Evolutionary conservation across 345 rosid species (phyloP), one percentile per base, ranked within the genome.

Genomic region (Eucalyptus brandiana): DNA sequence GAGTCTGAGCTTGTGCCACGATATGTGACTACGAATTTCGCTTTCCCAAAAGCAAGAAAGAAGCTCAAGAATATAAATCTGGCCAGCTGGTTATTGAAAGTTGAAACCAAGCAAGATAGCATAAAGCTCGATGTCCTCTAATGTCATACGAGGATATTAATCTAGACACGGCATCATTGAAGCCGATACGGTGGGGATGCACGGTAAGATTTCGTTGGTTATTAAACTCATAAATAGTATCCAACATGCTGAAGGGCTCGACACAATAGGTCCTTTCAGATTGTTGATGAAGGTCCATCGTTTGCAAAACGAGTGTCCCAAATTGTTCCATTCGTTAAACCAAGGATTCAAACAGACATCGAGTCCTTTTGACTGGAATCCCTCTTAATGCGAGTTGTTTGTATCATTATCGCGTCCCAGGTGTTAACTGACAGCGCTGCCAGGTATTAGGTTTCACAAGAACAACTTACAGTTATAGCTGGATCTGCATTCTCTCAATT

Each of bases 141-240:
- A 97, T 99, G 80, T 97, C 99, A 51, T 96, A 98, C 91, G 95
- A 95, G 62, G 4, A 97, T 98, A 93, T 98, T 89, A 96, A 98
- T 93, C 87, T 96, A 91, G 99, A 98, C 90, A 86, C 96, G 72
- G 90, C 96, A 87, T 96, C 96, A 24, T 88, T 98, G 90, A 98
- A 94, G 93, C 98, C 99, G 54, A 98, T 98, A 89, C 94, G 93
- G 91, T 98, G 99, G 99, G 97, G 96, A 80, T 96, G 99, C 97
- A 98, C 96, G 99, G 99, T 96, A 94, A 94, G 86, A 44, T 87
- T 65, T 80, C 24, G 56, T 88, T 58, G 58, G 34, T 89, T 86
- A 86, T 42, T 23, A 87, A 86, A 87, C 87, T 89, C 80, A 90
- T 89, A 87, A 90, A 89, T 76, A 80, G 69, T 89, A 81, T 89